Evolutionary conservation across 345 rosid species (phyloP), one percentile per base, ranked within the genome.

Genomic region (Salix viminalis): DNA sequence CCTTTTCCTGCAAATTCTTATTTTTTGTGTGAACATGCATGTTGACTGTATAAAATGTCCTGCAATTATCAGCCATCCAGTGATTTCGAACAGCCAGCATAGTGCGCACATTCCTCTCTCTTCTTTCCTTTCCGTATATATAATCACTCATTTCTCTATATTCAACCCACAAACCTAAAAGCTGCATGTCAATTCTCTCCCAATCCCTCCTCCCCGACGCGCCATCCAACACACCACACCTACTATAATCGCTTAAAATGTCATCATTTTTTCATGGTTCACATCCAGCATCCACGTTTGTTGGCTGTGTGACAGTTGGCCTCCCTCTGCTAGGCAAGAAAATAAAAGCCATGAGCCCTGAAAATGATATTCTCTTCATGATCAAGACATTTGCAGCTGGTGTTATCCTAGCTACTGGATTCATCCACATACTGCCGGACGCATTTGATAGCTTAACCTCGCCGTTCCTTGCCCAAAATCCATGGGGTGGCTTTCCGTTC

Each of bases 301-400:
- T 28, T 28, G 30, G 30, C 30, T 28, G 30, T 28, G 30, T 28
- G 30, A 2, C 30, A 2, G 94, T 89, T 26, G 77, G 86, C 73
- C 82, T 86, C 73, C 91, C 92, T 4, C 65, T 91, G 54, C 69
- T 88, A 7, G 83, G 88, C 34, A 71, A 74, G 46, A 82, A 58
- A 10, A 58, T 89, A 5, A 80, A 80, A 13, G 60, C 77, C 4
- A 54, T 91, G 19, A 79, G 84, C 26, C 89, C 95, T 12, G 89
- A 91, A 50, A 87, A 81, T 32, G 83, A 89, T 67, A 28, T 85
- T 16, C 89, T 89, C 87, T 86, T 87, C 84, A 81, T 83, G 79
- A 82, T 92, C 28, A 89, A 87, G 76, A 89, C 92, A 4, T 89
- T 88, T 60, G 92, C 93, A 1, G 89, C 95, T 0, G 95, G 95